phyloP scores from a whole-genome alignment of 495 filamentous ascomycete species.

The Peziza echinospora region DNA sequence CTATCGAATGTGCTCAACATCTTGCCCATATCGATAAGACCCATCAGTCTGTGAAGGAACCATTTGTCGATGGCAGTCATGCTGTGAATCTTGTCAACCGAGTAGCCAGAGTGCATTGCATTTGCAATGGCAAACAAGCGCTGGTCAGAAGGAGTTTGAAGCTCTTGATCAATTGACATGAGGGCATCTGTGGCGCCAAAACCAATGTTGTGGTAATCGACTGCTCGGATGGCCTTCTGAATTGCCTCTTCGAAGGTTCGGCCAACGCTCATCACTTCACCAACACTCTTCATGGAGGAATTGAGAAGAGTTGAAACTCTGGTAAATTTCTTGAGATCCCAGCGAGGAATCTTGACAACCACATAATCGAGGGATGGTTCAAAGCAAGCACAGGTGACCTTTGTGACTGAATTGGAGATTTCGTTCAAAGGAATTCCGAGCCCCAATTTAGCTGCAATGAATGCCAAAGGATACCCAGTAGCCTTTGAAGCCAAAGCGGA shows the following conservation, averaged over 20 bases:
- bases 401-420: slow-evolving; percentile 88
- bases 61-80: slow-evolving; percentile 96
- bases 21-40: slow-evolving; percentile 71
- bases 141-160: slow-evolving; percentile 94
- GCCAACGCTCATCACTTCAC: slow-evolving; percentile 96
- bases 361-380: slow-evolving; percentile 98
- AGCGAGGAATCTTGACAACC: slow-evolving; percentile 95
- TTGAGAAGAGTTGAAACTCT: slow-evolving; percentile 84
- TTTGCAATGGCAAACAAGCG: slow-evolving; percentile 95
- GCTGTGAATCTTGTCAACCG: slow-evolving; percentile 89
- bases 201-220: slow-evolving; percentile 86
- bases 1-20: slow-evolving; percentile 48
- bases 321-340: slow-evolving; percentile 98
- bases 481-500: slow-evolving; percentile 92
- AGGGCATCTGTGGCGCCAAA: slow-evolving; percentile 82
- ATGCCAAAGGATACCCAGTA: slow-evolving; percentile 87
- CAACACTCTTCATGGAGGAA: slow-evolving; percentile 98
- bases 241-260: slow-evolving; percentile 95
- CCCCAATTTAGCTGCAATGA: slow-evolving; percentile 89
- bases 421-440: slow-evolving; percentile 89
- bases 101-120: slow-evolving; percentile 84
- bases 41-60: slow-evolving; percentile 82
- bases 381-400: slow-evolving; percentile 91
- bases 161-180: slow-evolving; percentile 87
- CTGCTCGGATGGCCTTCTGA: slow-evolving; percentile 87